Percentiles rank a stretch among this genome's conserved stretches.
These are phyloP conservation scores for Zoysia japonica DNA, from an alignment of 176 grass and related monocot species.

Conservation along the genomic window DNA sequence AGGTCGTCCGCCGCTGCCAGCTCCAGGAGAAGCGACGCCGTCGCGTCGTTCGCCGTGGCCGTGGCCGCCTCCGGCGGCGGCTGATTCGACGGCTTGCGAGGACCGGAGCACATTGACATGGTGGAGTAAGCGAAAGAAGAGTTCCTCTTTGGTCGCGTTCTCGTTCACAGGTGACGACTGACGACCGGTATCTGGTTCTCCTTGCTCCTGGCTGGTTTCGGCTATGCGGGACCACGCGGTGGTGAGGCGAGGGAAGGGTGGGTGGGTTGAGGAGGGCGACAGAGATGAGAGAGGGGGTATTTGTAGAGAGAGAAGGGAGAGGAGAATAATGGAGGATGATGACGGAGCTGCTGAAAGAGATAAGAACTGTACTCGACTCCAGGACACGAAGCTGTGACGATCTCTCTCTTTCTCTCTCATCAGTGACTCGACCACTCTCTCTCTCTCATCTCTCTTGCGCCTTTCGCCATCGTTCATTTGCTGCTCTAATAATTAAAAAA, in stretches of 20 bases:
- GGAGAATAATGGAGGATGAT: too few species aligned
- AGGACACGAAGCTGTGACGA: constrained; percentile 52
- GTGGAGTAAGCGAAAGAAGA: neutral
- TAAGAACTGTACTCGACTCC: constrained; percentile 23
- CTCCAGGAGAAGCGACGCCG: constrained; percentile 57
- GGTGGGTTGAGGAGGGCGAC: constrained; percentile 6
- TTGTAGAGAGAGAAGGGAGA: constrained; percentile 45
- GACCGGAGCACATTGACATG: constrained; percentile 66
- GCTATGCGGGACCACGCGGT: constrained; percentile 22
- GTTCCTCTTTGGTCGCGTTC: neutral
- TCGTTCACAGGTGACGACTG: constrained; percentile 4
- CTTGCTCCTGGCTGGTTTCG: neutral
- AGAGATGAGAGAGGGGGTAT: constrained; percentile 26
- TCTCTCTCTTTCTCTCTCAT: constrained; percentile 34
- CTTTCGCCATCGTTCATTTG: constrained; percentile 20
- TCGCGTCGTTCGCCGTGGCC: neutral
- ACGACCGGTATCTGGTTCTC: neutral
- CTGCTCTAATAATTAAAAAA: neutral
- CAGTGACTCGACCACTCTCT: constrained; percentile 29
- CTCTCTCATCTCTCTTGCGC: neutral
- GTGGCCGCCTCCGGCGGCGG: constrained; percentile 7
- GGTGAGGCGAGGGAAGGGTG: neutral
- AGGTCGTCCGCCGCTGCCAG: constrained; percentile 80
- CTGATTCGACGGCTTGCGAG: constrained; percentile 52
- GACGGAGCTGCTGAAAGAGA: constrained; percentile 34